Base-by-base conservation (phyloP, 148 eudicot species). In the Rhododendron molle region DNA sequence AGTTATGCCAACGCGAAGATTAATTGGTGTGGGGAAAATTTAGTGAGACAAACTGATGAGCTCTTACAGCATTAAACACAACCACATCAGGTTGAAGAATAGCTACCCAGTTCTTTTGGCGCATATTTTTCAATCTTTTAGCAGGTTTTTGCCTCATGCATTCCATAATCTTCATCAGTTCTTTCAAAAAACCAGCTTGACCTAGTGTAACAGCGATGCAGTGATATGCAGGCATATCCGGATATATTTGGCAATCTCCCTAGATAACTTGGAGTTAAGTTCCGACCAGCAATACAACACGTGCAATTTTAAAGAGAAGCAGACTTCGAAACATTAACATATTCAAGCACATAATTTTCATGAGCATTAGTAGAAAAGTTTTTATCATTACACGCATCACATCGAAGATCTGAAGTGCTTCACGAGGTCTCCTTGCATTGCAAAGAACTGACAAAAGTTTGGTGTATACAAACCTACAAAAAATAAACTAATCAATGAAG, bases 181-280 rank as follows among this genome's bases (percentile, higher is more conserved):
- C 96, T 88, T 93, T 94, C 86, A 97, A 85, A 87, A 92, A 88
- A 86, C 99, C 99, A 90, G 95, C 96, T 93, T 95, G 99, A 56
- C 99, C 98, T 50, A 97, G 94, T 81, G 94, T 92, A 77, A 97
- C 97, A 50, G 98, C 91, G 38, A 94, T 87, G 85, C 94, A 91
- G 88, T 90, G 99, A 89, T 97, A 97, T 74, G 98, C 99, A 34
- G 99, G 92, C 94, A 97, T 92, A 88, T 97, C 99, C 46, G 99
- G 99, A 87, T 97, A 97, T 88, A 95, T 90, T 85, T 94, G 91
- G 90, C 88, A 87, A 85, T 97, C 98, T 67, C 91, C 93, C 99
- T 97, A 88, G 73, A 88, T 52, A 83, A 83, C 83, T 85, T 65
- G 79, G 73, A 81, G 85, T 88, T 81, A 90, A 65, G 84, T 81